Conservation (phyloP, 2,329 filamentous ascomycete species). For the Xylaria sp. region DNA sequence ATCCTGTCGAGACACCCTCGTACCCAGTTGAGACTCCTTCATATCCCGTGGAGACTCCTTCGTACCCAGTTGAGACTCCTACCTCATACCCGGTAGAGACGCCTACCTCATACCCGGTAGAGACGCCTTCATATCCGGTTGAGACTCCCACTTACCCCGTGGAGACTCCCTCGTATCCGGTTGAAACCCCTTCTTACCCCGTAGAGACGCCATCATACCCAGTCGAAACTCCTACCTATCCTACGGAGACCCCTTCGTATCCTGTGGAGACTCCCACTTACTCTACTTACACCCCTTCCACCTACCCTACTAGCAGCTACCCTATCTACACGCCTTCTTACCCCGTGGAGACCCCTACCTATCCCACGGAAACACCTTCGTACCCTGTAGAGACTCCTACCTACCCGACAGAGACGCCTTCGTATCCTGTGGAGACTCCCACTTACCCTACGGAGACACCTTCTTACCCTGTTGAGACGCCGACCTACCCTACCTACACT, state of each 20-base stretch:
- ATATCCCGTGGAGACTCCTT: slow-evolving; percentile 7
- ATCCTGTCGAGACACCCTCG: slow-evolving; percentile 9
- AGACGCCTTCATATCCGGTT: slow-evolving; percentile 1
- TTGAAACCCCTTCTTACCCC: slow-evolving; percentile 1
- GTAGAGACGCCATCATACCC: neutral
- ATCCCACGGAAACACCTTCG: neutral
- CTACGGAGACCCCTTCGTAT: neutral
- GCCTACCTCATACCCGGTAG: neutral
- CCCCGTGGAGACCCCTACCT: slow-evolving; percentile 11
- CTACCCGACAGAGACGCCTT: slow-evolving; percentile 12
- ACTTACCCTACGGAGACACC: neutral
- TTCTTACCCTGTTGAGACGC: neutral
- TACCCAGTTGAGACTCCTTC: slow-evolving; percentile 7
- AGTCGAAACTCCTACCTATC: neutral
- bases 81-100: neutral
- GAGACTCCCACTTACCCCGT: slow-evolving; percentile 5
- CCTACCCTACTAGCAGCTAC: too few relatives aligned
- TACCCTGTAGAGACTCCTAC: slow-evolving; percentile 8
- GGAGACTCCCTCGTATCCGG: slow-evolving; percentile 1
- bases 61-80: slow-evolving; percentile 9
- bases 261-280: slow-evolving; percentile 13
- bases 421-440: neutral
- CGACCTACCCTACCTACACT: neutral
- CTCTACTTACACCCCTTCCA: slow-evolving; percentile 6
- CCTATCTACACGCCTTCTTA: slow-evolving; percentile 6